Evolutionary conservation across 1,139 yeast genomes (phyloP), one percentile per base, ranked within the genome.

Genomic region (Kodamaea ohmeri): DNA sequence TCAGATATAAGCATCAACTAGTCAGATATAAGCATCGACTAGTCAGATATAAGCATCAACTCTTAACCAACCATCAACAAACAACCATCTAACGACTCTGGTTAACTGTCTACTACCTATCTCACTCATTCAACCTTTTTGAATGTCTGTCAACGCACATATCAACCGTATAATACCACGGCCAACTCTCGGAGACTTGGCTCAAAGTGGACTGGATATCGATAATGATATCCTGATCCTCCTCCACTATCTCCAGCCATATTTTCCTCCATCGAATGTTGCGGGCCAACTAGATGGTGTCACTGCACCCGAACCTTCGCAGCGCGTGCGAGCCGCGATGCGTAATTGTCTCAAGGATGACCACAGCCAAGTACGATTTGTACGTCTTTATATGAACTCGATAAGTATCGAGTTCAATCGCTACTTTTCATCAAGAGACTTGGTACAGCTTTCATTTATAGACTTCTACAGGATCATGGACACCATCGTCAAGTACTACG

Each of bases 221-320:
- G 75, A 71, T 43, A 70, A 67, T 45, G 77, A 71, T 44, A 53
- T 69, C 9, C 60, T 61, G 24, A 55, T 63, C 27, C 53, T 71
- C 8, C 54, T 71, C 8, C 51, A 66, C 37, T 71, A 73, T 73
- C 54, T 71, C 25, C 52, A 52, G 36, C 69, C 71, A 4, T 61
- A 46, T 38, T 59, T 57, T 39, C 65, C 67, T 7, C 45, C 25
- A 7, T 19, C 25, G 8, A 22, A 31, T 14, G 22, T 15, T 13
- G 6, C 28, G 22, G 19, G 38, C 48, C 17, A 24, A 33, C 15
- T 24, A 16, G 21, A 27, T 9, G 35, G 28, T 15, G 19, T 18
- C 5, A 11, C 36, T 2, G 69, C 64, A 22, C 71, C 74, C 0
- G 26, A 20, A 7, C 34, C 34, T 4, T 53, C 67, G 13, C 64